Conservation (phyloP, 2,329 filamentous ascomycete species). For the Sodiomyces alkalinus region DNA sequence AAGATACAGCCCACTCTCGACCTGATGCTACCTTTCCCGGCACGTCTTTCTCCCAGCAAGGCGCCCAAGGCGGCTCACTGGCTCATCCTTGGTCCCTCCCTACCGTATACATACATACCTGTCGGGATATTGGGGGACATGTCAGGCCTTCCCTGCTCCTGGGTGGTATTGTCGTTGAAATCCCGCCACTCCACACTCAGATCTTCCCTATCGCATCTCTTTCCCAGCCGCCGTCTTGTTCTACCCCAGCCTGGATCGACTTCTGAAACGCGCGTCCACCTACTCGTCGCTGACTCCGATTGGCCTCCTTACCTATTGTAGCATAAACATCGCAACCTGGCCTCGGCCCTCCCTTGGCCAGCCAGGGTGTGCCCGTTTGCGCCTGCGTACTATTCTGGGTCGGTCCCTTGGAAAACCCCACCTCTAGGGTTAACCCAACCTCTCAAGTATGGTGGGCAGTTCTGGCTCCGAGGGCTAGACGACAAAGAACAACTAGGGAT, state of each 20-base stretch:
- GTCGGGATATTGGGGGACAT: conserved; percentile 3
- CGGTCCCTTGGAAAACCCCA: too few species aligned
- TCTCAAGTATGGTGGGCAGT: too few species aligned
- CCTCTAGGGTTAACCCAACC: too few species aligned
- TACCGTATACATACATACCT: background rate
- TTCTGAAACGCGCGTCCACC: conserved; percentile 8
- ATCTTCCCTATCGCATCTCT: too few species aligned
- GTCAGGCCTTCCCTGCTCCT: conserved; percentile 4
- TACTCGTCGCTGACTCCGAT: background rate
- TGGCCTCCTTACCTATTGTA: background rate
- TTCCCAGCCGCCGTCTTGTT: too few species aligned
- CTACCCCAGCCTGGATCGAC: conserved; percentile 7
- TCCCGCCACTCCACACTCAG: conserved; percentile 6
- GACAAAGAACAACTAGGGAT: too few species aligned
- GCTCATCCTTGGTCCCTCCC: background rate
- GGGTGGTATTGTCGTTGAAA: conserved; percentile 1
- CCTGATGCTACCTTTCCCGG: too few species aligned
- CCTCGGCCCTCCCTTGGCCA: background rate
- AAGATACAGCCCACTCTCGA: too few species aligned
- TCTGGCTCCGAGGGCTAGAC: too few species aligned
- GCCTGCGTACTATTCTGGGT: too few species aligned
- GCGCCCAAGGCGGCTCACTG: background rate
- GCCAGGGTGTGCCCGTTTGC: background rate
- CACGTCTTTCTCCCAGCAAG: too few species aligned
- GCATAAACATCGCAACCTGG: conserved; percentile 2